Base-by-base conservation (phyloP, 1,139 yeast species). In the Hyphopichia pseudoburtonii region DNA sequence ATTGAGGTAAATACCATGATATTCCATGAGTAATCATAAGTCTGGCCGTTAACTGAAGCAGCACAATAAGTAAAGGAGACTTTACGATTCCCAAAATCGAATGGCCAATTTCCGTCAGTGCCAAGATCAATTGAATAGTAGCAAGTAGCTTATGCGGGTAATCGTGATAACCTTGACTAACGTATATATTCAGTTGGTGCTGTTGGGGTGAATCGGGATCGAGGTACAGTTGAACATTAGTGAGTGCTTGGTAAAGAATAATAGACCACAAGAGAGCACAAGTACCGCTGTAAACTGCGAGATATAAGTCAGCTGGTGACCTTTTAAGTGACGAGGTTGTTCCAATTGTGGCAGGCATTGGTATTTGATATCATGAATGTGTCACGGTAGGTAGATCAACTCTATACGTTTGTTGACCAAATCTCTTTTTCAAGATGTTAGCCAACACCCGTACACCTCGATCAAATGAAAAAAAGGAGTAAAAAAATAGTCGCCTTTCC, bases 241-340 rank as follows among this genome's bases (percentile, higher is more conserved):
- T 35, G 19, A 47, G 15, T n/a, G 60, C 50, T 12, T 35, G 30
- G 18, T 40, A 28, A 10, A 62, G 43, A 4, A 86, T 76, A 22
- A 74, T 70, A 0, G 69, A 63, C 97, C 96, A 89, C 11, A 85
- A 66, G 8, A 75, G 57, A 0, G 82, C 82, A 6, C 92, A 80
- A 10, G 76, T 44, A n/a, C 76, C 67, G 62, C 89, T 88, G 66
- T 87, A 88, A 4, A 41, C 23, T 5, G 49, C 38, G 31, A 64
- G 51, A 40, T 57, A 59, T 24, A 30, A 30, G 18, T 33, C 25
- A 12, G 16, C 14, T 10, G 23, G 22, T 5, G 34, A 16, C 22
- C 15, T 27, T 21, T 10, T 21, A 7, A 7, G 5, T 17, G 32
- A n/a, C n/a, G n/a, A n/a, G n/a, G n/a, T n/a, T n/a, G n/a, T 16